Percentiles rank a stretch among this genome's conserved stretches.
These are phyloP conservation scores for Solanum neorickii DNA, from an alignment of 257 asterid genomes.

Conservation along the genomic window DNA sequence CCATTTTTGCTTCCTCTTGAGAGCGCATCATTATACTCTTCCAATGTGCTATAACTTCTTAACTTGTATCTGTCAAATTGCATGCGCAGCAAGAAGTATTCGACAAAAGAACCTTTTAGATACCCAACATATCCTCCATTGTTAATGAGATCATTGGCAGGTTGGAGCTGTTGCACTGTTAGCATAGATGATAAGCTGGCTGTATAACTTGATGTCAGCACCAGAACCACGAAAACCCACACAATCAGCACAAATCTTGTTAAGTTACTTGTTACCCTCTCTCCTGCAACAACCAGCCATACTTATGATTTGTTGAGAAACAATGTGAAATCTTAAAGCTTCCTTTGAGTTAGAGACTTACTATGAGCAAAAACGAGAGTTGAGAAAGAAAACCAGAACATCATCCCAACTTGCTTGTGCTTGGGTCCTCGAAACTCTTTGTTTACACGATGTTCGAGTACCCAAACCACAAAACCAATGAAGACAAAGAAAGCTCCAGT, in stretches of 20 bases:
- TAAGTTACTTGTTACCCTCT: constrained; percentile 28
- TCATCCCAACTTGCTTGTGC: constrained; percentile 22
- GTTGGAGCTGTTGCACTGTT: constrained; percentile 41
- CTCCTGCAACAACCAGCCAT: not conserved
- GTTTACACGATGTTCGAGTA: constrained; percentile 32
- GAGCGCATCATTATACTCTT: constrained; percentile 31
- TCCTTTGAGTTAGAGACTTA: not conserved
- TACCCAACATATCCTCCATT: constrained; percentile 30
- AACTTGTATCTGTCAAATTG: constrained; percentile 19
- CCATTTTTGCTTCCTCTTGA: constrained; percentile 32
- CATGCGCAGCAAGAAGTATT: constrained; percentile 6
- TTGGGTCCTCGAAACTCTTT: constrained; percentile 28
- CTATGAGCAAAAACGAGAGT: too few relatives aligned
- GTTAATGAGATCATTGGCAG: constrained; percentile 18
- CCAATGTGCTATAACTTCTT: constrained; percentile 9
- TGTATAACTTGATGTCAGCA: constrained; percentile 44
- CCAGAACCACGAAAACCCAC: constrained; percentile 47
- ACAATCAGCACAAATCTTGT: constrained; percentile 40
- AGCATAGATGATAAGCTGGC: constrained; percentile 53
- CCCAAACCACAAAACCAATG: constrained; percentile 27
- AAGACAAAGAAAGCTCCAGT: constrained; percentile 14
- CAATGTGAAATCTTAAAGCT: not conserved
- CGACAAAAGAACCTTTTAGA: constrained; percentile 25
- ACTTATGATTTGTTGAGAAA: not conserved
- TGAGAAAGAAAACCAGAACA: too few relatives aligned